Base-by-base conservation (phyloP, 495 filamentous ascomycete genomes). In the Podospora pseudoanserina region DNA sequence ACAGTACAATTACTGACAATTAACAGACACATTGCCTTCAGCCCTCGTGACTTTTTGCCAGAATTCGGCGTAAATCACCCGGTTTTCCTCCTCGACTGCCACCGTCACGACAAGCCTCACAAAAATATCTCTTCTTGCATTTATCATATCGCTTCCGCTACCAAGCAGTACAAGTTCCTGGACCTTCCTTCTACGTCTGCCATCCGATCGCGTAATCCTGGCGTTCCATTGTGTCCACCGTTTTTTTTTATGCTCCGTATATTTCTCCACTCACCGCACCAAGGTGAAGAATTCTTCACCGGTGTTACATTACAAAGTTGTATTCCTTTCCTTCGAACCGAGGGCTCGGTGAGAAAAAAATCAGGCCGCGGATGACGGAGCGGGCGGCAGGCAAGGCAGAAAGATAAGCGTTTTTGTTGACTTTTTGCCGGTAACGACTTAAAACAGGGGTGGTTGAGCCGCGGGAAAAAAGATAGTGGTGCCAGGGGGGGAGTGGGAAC, bases 11-110 rank as follows among this genome's bases (percentile, higher is more conserved):
- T 11, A 49, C 39, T 16, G 39, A 49, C 39, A 49, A 49, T 49
- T 49, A 49, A 5, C 4, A 49, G 39, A 49, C 39, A 49, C 55
- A 20, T 58, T 58, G n/a, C n/a, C 1, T 7, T 23, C 18, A 26
- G n/a, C n/a, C 55, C 55, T 58, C 55, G 55, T 58, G 55, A 58
- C 23, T 26, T 58, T 20, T 58, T 58, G n/a, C 19, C 55, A 58
- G n/a, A 26, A 19, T 20, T 58, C n/a, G 55, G 55, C 18, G 23
- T 58, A 58, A 26, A 20, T 19, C 19, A 58, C 23, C 55, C 55
- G 55, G 16, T 58, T 49, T 49, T 49, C 39, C 39, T 49, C 2
- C 9, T 49, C 9, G 4, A 2, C 39, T 13, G 13, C 39, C 39
- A 49, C 39, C 39, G 39, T 49, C 15, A 16, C 55, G 2, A 26